Conservation (phyloP, 2,329 filamentous ascomycete species). For the Fusarium dimerum region DNA sequence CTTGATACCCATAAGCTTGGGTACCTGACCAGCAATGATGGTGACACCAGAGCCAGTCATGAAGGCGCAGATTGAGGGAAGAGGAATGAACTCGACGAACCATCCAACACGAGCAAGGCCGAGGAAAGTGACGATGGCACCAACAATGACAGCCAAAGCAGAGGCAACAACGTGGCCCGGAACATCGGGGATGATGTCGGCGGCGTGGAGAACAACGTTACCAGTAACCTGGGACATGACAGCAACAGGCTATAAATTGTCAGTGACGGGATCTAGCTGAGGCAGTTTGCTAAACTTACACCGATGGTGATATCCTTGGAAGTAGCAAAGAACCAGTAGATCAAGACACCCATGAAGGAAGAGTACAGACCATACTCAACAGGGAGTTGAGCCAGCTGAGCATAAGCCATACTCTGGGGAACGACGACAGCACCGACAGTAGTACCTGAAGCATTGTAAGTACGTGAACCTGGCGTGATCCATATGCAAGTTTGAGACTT, state of each 20-base stretch:
- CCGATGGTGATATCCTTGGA: constrained; percentile 91
- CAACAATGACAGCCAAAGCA: constrained; percentile 49
- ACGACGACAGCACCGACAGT: constrained; percentile 56
- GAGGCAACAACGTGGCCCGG: constrained; percentile 47
- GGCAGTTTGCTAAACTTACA: constrained; percentile 46
- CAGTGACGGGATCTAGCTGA: constrained; percentile 16
- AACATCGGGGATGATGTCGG: constrained; percentile 40
- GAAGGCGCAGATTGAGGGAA: constrained; percentile 54
- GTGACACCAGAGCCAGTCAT: constrained; percentile 55
- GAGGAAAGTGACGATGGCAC: constrained; percentile 49
- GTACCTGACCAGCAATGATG: constrained; percentile 52
- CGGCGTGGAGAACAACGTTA: constrained; percentile 45
- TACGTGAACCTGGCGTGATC: background rate
- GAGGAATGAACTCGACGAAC: constrained; percentile 56
- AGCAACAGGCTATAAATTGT: constrained; percentile 47
- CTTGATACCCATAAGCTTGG: constrained; percentile 52
- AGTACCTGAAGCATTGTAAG: constrained; percentile 32
- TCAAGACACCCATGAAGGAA: constrained; percentile 90
- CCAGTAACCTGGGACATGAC: constrained; percentile 56
- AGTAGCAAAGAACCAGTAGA: constrained; percentile 98
- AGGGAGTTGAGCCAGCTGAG: constrained; percentile 47
- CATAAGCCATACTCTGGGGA: constrained; percentile 58
- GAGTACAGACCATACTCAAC: constrained; percentile 60
- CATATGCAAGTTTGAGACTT: constrained; percentile 16
- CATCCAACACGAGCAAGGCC: constrained; percentile 54